Conservation (phyloP, 371 early-diverging fungal genomes). For the Lichtheimia corymbifera region DNA sequence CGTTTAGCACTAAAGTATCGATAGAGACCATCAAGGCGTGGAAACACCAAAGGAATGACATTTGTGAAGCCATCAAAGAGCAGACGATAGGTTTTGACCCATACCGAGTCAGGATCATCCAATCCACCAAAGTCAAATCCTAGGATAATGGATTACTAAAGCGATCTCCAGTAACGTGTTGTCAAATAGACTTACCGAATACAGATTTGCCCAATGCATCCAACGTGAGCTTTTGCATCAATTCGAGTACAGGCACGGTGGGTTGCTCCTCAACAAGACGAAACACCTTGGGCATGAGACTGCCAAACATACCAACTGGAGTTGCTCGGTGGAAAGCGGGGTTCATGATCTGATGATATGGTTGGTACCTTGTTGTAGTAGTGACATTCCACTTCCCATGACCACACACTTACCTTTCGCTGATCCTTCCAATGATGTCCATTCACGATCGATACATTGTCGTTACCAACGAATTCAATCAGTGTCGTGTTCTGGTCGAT, state of each 20-base stretch:
- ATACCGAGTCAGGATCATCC: conserved; percentile 27
- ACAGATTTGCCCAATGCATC: conserved; percentile 37
- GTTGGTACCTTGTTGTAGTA: background rate
- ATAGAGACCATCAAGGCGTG: conserved; percentile 2
- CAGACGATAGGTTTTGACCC: conserved; percentile 27
- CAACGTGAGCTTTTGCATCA: conserved; percentile 31
- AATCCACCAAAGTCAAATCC: conserved; percentile 31
- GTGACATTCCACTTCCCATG: background rate
- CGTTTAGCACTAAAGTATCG: background rate
- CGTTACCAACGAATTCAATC: conserved; percentile 25
- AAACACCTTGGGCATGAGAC: conserved; percentile 18
- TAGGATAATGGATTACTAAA: background rate
- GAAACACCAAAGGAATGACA: conserved; percentile 13
- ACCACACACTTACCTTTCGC: conserved; percentile 26
- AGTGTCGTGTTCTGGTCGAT: conserved; percentile 14
- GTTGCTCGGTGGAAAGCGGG: conserved; percentile 39
- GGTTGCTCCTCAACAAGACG: conserved; percentile 21
- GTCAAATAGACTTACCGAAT: no score
- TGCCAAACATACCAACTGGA: conserved; percentile 33
- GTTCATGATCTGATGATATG: conserved; percentile 20
- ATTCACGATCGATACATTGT: conserved; percentile 31
- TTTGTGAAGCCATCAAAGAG: conserved; percentile 15
- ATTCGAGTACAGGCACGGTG: conserved; percentile 5
- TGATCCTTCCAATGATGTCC: conserved; percentile 41
- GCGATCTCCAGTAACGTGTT: background rate